phyloP scores from a whole-genome alignment of 305 asterid species.

The Solanum chacoense region DNA sequence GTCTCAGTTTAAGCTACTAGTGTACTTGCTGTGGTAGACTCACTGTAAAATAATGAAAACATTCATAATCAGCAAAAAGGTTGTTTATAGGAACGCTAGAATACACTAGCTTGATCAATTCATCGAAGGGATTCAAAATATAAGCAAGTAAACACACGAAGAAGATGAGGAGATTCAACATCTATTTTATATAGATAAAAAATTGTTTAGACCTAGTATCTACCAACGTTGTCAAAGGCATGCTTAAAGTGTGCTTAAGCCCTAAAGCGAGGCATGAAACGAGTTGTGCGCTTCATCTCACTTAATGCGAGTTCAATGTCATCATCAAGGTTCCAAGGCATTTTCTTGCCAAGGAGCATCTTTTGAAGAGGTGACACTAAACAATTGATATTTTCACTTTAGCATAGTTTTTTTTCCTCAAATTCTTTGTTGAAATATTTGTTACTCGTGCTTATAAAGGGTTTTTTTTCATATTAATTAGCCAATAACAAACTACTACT shows the following conservation, averaged over 20 bases:
- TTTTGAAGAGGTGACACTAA: background rate
- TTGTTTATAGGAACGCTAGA: background rate
- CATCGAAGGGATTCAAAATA: background rate
- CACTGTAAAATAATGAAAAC: conserved; percentile 32
- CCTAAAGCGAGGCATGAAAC: background rate
- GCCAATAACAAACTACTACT: background rate
- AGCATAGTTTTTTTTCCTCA: background rate
- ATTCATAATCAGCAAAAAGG: background rate
- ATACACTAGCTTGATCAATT: background rate
- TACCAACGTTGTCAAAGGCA: background rate
- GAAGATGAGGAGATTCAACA: background rate
- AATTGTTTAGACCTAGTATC: background rate
- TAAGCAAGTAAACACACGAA: background rate
- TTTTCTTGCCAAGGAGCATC: background rate
- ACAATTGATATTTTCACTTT: background rate
- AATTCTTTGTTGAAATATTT: background rate
- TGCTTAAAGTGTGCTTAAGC: background rate
- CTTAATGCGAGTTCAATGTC: background rate
- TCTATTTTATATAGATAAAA: background rate
- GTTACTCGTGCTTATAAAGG: background rate
- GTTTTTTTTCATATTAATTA: background rate
- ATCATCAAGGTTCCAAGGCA: background rate
- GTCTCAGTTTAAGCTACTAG: conserved; percentile 50
- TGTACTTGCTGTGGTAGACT: conserved; percentile 82
- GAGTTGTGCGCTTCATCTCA: background rate